These are phyloP conservation scores for Colletotrichum sp. DNA, from an alignment of 2,329 filamentous ascomycete genomes.

Conservation along the genomic window DNA sequence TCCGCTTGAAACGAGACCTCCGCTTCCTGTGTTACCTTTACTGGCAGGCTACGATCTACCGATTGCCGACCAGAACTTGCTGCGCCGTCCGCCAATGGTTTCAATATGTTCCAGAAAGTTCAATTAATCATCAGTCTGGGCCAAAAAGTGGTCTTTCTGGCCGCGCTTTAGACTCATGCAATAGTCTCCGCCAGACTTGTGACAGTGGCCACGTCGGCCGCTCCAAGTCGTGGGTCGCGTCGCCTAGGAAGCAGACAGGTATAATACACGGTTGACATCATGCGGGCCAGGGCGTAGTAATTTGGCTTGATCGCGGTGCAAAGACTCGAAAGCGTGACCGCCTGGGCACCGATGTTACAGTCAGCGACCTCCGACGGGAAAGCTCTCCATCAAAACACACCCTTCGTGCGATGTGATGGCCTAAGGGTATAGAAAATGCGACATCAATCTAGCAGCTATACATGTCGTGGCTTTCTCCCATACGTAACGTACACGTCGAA, in stretches of 20 bases:
- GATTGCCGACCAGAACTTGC: not conserved
- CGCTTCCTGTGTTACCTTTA: not conserved
- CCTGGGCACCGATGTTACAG: not conserved
- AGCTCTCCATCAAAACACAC: not conserved
- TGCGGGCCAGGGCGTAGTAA: not conserved
- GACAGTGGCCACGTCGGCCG: not conserved
- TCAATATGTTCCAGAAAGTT: not conserved
- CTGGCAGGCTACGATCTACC: not conserved
- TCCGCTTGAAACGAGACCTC: not conserved
- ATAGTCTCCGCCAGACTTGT: not conserved
- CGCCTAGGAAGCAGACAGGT: not conserved
- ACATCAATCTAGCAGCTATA: not conserved
- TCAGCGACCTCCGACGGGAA: not conserved
- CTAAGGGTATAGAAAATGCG: not conserved
- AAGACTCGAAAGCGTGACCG: not conserved
- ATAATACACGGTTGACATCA: not conserved
- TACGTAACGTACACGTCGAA: slow-evolving; percentile 25
- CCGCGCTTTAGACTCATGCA: not conserved
- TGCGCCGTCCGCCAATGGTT: not conserved
- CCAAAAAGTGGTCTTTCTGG: not conserved
- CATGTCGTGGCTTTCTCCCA: slow-evolving; percentile 14
- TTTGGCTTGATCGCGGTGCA: not conserved
- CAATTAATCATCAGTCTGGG: not conserved
- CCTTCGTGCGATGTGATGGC: not conserved
- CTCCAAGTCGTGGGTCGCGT: not conserved